A percentile compares a stretch with the other conserved stretches of the same genome.
These are phyloP conservation scores for Adenanthera pavonina DNA, from an alignment of 306 rosid genomes.

Conservation along the genomic window DNA sequence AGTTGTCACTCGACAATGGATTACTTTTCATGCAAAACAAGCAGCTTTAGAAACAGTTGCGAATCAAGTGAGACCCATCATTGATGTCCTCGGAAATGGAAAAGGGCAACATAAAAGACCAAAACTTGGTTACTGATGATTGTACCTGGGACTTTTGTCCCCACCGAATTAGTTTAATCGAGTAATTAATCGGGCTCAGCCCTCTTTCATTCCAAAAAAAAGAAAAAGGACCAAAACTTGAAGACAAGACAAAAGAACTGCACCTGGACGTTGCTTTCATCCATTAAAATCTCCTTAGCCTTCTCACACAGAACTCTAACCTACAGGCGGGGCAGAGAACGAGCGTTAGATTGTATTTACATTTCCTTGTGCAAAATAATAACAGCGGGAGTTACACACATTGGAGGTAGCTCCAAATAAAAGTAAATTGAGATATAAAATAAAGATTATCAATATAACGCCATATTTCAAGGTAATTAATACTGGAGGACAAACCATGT, in stretches of 20 bases:
- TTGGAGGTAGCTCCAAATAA: conserved; percentile 23
- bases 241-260: conserved; percentile 38
- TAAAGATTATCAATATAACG: conserved; percentile 26
- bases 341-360: conserved; percentile 20
- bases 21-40: conserved; percentile 27
- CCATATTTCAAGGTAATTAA: not conserved
- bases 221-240: conserved; percentile 12
- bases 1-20: conserved; percentile 8
- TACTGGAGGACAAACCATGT: not conserved
- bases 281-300: conserved; percentile 93
- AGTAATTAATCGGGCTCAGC: no score
- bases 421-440: conserved; percentile 16
- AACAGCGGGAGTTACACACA: not conserved
- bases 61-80: conserved; percentile 14
- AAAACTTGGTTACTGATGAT: not conserved
- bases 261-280: conserved; percentile 99
- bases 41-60: conserved; percentile 21
- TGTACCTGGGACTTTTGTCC: no score
- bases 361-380: not conserved
- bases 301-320: conserved; percentile 87
- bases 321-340: conserved; percentile 55
- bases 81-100: conserved; percentile 13
- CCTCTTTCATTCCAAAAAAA: no score
- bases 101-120: conserved; percentile 8
- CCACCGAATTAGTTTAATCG: no score